These are phyloP conservation scores for Gaertneriomyces semiglobifer DNA, from an alignment of 192 early-diverging fungal genomes.

Conservation along the genomic window DNA sequence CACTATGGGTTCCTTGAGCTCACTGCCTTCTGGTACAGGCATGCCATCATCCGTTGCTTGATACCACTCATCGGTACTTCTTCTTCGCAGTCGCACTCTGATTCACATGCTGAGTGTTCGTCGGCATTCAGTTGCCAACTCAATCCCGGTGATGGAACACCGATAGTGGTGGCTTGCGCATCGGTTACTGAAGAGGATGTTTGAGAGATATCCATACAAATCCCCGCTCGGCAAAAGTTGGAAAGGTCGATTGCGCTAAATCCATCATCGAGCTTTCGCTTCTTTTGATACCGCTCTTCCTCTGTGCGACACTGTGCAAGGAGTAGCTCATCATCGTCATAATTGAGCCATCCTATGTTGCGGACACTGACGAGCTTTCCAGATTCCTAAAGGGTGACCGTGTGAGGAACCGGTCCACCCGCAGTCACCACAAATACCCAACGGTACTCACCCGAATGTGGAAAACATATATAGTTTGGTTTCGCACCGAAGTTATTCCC, in stretches of 20 bases:
- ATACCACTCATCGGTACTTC: conserved; percentile 52
- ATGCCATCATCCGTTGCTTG: conserved; percentile 66
- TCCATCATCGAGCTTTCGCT: conserved; percentile 1
- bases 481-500: conserved; percentile 66
- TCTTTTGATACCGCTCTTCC: conserved; percentile 37
- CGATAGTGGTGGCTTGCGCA: no score
- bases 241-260: neutral
- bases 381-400: conserved; percentile 36
- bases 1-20: conserved; percentile 42
- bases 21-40: conserved; percentile 56
- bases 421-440: neutral
- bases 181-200: no score
- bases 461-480: conserved; percentile 65
- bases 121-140: no score
- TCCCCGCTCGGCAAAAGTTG: no score
- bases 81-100: neutral
- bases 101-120: neutral
- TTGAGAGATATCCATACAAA: no score
- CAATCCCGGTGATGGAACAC: no score
- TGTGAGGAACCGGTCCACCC: neutral
- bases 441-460: conserved; percentile 52
- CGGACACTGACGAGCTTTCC: conserved; percentile 56
- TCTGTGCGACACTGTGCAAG: conserved; percentile 44
- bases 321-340: conserved; percentile 63
- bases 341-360: conserved; percentile 59